A percentile compares a stretch with the other conserved stretches of the same genome.
phyloP scores from a whole-genome alignment of 768 basidiomycete species.

The Tricholoma terreum region DNA sequence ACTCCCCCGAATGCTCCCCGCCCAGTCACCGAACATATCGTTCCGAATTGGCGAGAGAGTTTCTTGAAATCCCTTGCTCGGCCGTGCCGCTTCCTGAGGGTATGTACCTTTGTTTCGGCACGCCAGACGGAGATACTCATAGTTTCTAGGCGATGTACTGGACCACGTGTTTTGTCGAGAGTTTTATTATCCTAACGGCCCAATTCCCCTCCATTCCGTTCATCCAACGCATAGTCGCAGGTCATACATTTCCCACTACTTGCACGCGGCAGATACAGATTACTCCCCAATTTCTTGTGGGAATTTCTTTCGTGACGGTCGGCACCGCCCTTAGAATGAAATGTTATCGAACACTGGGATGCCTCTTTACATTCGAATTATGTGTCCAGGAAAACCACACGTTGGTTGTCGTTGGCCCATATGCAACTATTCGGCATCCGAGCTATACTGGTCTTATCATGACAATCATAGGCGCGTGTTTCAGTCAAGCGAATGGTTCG shows the following conservation, averaged over 20 bases:
- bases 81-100: constrained; percentile 28
- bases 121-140: not conserved
- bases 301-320: constrained; percentile 26
- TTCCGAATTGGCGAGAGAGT: constrained; percentile 33
- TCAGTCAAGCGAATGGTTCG: constrained; percentile 26
- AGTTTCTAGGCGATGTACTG: constrained; percentile 26
- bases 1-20: constrained; percentile 34
- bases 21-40: constrained; percentile 18
- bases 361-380: constrained; percentile 37
- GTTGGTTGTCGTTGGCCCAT: constrained; percentile 34
- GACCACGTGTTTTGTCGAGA: constrained; percentile 24
- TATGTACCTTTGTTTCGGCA: constrained; percentile 8
- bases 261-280: constrained; percentile 18
- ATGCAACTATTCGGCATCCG: constrained; percentile 36
- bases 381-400: constrained; percentile 31
- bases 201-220: constrained; percentile 13
- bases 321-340: constrained; percentile 31
- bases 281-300: constrained; percentile 28
- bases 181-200: constrained; percentile 25
- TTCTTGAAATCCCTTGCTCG: constrained; percentile 27
- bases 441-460: constrained; percentile 35
- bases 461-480: constrained; percentile 25
- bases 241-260: constrained; percentile 11
- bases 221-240: constrained; percentile 16
- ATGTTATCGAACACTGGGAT: constrained; percentile 35